Conservation (phyloP, 225 moss, liverwort and hornwort genomes). For the Climacium dendroides region DNA sequence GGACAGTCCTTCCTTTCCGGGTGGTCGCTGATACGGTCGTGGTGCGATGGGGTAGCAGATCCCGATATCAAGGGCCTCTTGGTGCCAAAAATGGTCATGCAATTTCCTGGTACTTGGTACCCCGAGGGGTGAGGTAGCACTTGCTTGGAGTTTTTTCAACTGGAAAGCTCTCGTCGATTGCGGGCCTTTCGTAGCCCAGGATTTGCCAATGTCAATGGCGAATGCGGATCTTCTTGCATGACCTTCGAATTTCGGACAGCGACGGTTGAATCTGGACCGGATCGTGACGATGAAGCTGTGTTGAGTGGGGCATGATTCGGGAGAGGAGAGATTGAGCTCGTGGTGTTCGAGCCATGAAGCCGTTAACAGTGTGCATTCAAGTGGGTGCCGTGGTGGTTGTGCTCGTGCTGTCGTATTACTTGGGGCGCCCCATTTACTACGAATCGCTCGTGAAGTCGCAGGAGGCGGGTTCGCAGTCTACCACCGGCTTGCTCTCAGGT, state of each 20-base stretch:
- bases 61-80: background rate
- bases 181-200: background rate
- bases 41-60: background rate
- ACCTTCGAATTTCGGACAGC: background rate
- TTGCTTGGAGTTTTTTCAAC: background rate
- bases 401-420: conserved; percentile 17
- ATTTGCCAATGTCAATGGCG: background rate
- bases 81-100: background rate
- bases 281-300: background rate
- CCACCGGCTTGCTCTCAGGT: background rate
- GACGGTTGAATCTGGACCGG: background rate
- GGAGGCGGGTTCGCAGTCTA: conserved; percentile 6
- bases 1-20: background rate
- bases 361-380: conserved; percentile 11
- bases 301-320: background rate
- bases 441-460: conserved; percentile 23
- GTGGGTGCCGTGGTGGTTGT: conserved; percentile 25
- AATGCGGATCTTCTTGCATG: background rate
- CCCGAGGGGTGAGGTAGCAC: background rate
- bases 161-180: background rate
- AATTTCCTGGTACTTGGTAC: background rate
- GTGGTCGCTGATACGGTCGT: background rate
- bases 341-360: conserved; percentile 16
- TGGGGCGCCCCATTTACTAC: conserved; percentile 25
- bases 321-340: background rate